These are phyloP conservation scores for Eucalyptus tenuipes DNA, from an alignment of 345 rosid species.

Conservation along the genomic window DNA sequence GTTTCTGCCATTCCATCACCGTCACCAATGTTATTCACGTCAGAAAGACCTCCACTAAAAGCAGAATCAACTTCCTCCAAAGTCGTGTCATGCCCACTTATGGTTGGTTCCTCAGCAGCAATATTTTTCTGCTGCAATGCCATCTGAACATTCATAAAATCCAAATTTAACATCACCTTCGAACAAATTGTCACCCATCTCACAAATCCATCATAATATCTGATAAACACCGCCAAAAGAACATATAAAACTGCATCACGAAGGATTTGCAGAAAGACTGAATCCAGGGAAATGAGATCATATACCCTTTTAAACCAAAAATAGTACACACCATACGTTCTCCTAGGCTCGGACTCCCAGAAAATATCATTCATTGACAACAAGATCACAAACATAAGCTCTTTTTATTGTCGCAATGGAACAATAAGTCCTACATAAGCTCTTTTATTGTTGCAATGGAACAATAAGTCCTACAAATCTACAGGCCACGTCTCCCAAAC, in stretches of 20 bases:
- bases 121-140: slow-evolving; percentile 25
- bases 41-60: slow-evolving; percentile 6
- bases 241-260: not conserved
- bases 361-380: not conserved
- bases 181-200: not conserved
- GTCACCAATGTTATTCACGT: slow-evolving; percentile 6
- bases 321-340: not conserved
- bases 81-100: not conserved
- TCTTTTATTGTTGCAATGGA: not conserved
- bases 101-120: slow-evolving; percentile 10
- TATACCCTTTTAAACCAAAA: not conserved
- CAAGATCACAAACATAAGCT: not conserved
- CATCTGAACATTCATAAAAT: slow-evolving; percentile 32
- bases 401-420: not conserved
- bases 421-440: not conserved
- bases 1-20: slow-evolving; percentile 5
- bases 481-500: not conserved
- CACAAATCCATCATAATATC: not conserved
- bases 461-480: not conserved
- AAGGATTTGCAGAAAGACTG: not conserved
- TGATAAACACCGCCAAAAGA: not conserved
- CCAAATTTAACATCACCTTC: not conserved
- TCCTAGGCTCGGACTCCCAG: not conserved
- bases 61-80: slow-evolving; percentile 6
- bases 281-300: not conserved